These are phyloP conservation scores for Euphorbia schlechtendalii DNA, from an alignment of 441 rosid species.

Conservation along the genomic window DNA sequence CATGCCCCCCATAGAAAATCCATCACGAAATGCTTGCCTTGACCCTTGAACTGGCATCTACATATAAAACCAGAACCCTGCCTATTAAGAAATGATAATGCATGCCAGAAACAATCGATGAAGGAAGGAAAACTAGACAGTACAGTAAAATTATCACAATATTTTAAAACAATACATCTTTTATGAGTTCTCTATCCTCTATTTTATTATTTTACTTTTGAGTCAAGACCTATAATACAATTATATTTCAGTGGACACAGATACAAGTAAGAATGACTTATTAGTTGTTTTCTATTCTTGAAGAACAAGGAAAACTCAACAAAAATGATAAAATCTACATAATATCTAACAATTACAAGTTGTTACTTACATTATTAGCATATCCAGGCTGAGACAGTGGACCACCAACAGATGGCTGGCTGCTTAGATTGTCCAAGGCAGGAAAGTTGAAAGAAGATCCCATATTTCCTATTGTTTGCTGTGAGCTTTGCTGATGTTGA, in stretches of 20 bases:
- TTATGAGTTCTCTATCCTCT: neutral
- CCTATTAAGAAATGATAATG: conserved; percentile 10
- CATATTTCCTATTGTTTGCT: conserved; percentile 69
- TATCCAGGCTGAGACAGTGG: conserved; percentile 95
- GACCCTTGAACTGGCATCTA: conserved; percentile 77
- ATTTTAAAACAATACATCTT: no score
- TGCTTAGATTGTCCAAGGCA: conserved; percentile 66
- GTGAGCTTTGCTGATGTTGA: conserved; percentile 73
- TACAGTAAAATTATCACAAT: neutral
- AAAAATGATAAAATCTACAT: neutral
- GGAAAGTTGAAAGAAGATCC: conserved; percentile 75
- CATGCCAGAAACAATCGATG: conserved; percentile 3
- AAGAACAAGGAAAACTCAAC: neutral
- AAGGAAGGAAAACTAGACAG: neutral
- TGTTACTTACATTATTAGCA: conserved; percentile 48
- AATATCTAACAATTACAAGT: neutral
- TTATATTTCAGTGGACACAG: neutral
- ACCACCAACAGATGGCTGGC: conserved; percentile 91
- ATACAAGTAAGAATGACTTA: neutral
- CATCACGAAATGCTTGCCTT: conserved; percentile 93
- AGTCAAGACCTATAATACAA: neutral
- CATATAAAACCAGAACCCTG: conserved; percentile 15
- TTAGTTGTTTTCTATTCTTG: neutral
- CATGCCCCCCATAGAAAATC: conserved; percentile 95
- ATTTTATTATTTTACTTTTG: neutral